A percentile compares a stretch with the other conserved stretches of the same genome.
Evolutionary conservation across 106 monocot species (phyloP).

Genomic region (Allium sativum): DNA sequence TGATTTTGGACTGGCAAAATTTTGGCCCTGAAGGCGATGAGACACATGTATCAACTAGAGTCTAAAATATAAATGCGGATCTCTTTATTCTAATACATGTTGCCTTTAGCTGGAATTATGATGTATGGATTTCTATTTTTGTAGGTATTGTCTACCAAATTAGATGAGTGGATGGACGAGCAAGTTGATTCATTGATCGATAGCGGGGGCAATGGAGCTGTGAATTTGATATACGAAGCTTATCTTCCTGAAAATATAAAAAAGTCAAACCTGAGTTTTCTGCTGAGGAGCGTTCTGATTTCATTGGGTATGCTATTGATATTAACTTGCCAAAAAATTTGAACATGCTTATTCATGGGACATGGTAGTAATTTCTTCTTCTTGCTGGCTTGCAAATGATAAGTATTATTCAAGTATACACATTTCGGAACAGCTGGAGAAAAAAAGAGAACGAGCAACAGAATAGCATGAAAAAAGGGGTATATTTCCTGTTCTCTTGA

Average conservation of each 20-base stretch:
- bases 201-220: slow-evolving; percentile 50
- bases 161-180: slow-evolving; percentile 78
- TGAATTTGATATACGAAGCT: slow-evolving; percentile 74
- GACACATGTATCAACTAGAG: too few species aligned
- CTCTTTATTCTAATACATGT: too few species aligned
- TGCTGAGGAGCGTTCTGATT: slow-evolving; percentile 55
- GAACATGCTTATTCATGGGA: neutral
- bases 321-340: slow-evolving; percentile 11
- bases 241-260: slow-evolving; percentile 44
- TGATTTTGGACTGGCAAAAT: too few species aligned
- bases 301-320: slow-evolving; percentile 50
- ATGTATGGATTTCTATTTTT: slow-evolving; percentile 5
- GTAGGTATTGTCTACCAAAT: slow-evolving; percentile 63
- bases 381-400: slow-evolving; percentile 13
- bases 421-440: slow-evolving; percentile 74
- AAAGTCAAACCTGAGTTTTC: slow-evolving; percentile 58
- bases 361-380: neutral
- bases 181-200: slow-evolving; percentile 52
- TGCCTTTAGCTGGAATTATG: too few species aligned
- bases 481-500: neutral
- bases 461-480: slow-evolving; percentile 44
- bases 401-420: slow-evolving; percentile 52
- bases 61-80: too few species aligned
- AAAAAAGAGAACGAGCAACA: slow-evolving; percentile 58
- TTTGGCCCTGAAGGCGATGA: too few species aligned